These are phyloP conservation scores for Colletotrichum musae DNA, from an alignment of 2,329 filamentous ascomycete species.

Conservation along the genomic window DNA sequence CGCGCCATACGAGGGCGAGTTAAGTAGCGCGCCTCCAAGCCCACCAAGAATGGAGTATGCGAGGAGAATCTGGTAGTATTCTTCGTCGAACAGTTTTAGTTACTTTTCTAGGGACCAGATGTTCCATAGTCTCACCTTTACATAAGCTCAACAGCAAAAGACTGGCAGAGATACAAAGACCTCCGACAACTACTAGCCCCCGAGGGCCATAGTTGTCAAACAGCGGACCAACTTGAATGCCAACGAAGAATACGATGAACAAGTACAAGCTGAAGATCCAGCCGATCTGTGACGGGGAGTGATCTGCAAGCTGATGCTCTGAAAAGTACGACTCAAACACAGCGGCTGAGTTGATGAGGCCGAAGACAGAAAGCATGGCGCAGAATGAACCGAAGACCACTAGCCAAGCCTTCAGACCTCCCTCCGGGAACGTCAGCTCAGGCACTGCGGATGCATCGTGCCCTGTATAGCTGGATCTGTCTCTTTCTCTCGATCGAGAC, in stretches of 20 bases:
- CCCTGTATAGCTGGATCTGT: neutral
- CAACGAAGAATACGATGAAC: conserved; percentile 86
- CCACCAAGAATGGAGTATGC: conserved; percentile 82
- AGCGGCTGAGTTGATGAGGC: conserved; percentile 81
- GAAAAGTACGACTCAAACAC: conserved; percentile 85
- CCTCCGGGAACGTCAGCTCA: conserved; percentile 69
- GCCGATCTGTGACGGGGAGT: conserved; percentile 78
- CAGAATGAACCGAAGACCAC: conserved; percentile 85
- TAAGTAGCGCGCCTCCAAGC: conserved; percentile 80
- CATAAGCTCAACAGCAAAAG: conserved; percentile 80
- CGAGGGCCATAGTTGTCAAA: conserved; percentile 84
- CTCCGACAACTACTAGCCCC: conserved; percentile 75
- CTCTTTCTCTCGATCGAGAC: conserved; percentile 9
- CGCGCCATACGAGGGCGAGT: conserved; percentile 81
- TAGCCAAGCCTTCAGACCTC: conserved; percentile 79
- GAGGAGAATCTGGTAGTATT: conserved; percentile 87
- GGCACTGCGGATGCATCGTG: conserved; percentile 1
- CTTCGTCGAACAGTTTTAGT: conserved; percentile 44
- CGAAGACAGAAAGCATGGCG: conserved; percentile 78
- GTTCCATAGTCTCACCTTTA: conserved; percentile 56
- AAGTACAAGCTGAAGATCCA: conserved; percentile 90
- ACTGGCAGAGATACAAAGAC: conserved; percentile 71
- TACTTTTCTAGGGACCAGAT: conserved; percentile 1
- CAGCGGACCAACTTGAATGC: conserved; percentile 85
- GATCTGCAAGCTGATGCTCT: conserved; percentile 77